Percentiles rank a stretch among this genome's conserved stretches.
These are phyloP conservation scores for Proliferodiscus dingleyae DNA, from an alignment of 2,329 filamentous ascomycete species.

Conservation along the genomic window DNA sequence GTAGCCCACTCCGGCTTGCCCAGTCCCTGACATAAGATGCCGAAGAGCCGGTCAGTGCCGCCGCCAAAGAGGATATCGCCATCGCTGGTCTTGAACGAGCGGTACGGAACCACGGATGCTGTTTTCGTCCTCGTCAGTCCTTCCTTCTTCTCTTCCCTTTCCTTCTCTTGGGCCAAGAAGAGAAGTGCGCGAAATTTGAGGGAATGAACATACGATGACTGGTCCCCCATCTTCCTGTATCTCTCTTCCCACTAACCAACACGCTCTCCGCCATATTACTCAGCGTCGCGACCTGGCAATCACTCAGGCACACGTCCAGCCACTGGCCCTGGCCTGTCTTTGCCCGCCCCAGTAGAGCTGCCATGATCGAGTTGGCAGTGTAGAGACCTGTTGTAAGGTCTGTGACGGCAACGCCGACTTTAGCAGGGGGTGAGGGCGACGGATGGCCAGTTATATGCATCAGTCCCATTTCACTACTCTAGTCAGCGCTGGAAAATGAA, in stretches of 20 bases:
- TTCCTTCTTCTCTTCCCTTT: neutral
- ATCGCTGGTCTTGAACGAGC: conserved; percentile 68
- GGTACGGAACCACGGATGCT: conserved; percentile 93
- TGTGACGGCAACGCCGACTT: conserved; percentile 92
- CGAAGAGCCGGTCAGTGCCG: conserved; percentile 63
- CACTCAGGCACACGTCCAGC: conserved; percentile 81
- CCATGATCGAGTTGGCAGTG: conserved; percentile 90
- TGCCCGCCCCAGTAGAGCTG: conserved; percentile 68
- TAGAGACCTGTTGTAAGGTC: conserved; percentile 92
- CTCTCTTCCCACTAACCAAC: conserved; percentile 77
- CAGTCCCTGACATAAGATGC: conserved; percentile 54
- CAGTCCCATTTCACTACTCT: conserved; percentile 68
- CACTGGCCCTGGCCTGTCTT: conserved; percentile 78
- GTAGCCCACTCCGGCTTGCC: conserved; percentile 53
- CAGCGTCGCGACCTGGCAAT: conserved; percentile 87
- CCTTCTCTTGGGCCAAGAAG: too few relatives aligned
- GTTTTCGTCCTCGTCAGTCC: neutral
- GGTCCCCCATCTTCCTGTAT: conserved; percentile 87
- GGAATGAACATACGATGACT: conserved; percentile 64
- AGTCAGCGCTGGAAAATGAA: too few relatives aligned
- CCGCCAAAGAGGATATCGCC: conserved; percentile 63
- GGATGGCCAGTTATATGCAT: conserved; percentile 93
- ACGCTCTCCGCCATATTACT: conserved; percentile 90
- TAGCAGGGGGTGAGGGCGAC: conserved; percentile 76
- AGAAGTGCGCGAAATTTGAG: neutral